phyloP scores from a whole-genome alignment of 2,329 filamentous ascomycete genomes.

The Phaeosphaeriaceae sp. region DNA sequence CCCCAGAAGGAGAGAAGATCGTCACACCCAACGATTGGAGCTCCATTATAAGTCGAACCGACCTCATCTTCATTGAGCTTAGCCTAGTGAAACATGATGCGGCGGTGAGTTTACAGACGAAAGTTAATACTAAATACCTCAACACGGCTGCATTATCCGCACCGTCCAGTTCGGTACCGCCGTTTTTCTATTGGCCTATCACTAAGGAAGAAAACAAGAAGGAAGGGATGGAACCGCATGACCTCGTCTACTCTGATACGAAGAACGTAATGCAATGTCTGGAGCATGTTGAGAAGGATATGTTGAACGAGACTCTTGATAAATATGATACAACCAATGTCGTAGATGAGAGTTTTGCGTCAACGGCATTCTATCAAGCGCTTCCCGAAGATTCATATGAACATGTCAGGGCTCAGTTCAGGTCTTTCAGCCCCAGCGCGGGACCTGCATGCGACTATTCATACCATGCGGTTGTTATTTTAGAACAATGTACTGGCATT shows the following conservation, averaged over 20 bases:
- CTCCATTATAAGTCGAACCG: slow-evolving; percentile 18
- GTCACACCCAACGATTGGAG: slow-evolving; percentile 29
- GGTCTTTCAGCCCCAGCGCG: not conserved
- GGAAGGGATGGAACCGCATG: not conserved
- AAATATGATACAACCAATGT: slow-evolving; percentile 5
- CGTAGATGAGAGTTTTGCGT: slow-evolving; percentile 33
- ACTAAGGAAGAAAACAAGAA: not conserved
- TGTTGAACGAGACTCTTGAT: slow-evolving; percentile 23
- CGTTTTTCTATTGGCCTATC: slow-evolving; percentile 39
- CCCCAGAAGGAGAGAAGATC: slow-evolving; percentile 1
- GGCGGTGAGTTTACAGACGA: not conserved
- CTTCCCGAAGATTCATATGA: slow-evolving; percentile 23
- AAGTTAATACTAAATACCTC: not conserved
- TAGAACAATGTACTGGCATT: slow-evolving; percentile 19
- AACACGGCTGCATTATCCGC: not conserved
- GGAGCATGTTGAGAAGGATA: slow-evolving; percentile 31
- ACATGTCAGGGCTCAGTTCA: slow-evolving; percentile 5
- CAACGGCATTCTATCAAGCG: slow-evolving; percentile 31
- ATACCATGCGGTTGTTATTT: slow-evolving; percentile 25
- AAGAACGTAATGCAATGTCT: slow-evolving; percentile 19
- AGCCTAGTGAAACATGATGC: slow-evolving; percentile 6
- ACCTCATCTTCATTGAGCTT: slow-evolving; percentile 32
- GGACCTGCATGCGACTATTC: not conserved
- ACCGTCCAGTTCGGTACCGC: slow-evolving; percentile 14
- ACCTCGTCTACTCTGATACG: not conserved